Evolutionary conservation across 1,139 yeast species (phyloP), one percentile per base, ranked within the genome.

Genomic region (Entelexis sorbosivorans): DNA sequence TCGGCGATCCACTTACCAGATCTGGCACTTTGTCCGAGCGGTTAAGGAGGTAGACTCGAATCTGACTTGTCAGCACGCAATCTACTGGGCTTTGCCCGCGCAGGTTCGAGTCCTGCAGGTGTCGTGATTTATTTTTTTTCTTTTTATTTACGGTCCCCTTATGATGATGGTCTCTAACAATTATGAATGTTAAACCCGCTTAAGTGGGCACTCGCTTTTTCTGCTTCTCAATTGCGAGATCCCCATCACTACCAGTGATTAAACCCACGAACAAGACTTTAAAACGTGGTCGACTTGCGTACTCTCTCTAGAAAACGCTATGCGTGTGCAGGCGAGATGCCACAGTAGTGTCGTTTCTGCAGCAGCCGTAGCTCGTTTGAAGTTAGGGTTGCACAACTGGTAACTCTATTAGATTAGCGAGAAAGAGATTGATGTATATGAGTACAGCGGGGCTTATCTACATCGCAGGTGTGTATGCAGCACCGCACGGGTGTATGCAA

Each of bases 81-180:
- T 54, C 57, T 54, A 49, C 76, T 79, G 82, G 86, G 84, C 81
- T 76, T 73, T 74, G 77, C 84, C 86, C 84, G 85, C 86, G 84
- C 85, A 80, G 85, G 86, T 80, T 81, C 86, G 81, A 81, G 79
- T 80, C 86, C 85, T 79, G 85, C 84, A 75, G 82, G 79, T 79
- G 85, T 79, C 86, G 86, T 56, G 53, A 65, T 66, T 65, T 69
- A 53, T 58, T 33, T 26, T 40, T 26, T 2, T 8, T 17, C 13
- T 26, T 11, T 32, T 14, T 32, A 28, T 9, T 28, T 28, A 10
- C 4, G 7, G 31, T 28, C 31, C 10, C 33, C n/a, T 14, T 31
- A 11, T 31, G 6, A 31, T 22, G 24, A 22, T 4, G 24, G 6
- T 22, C 6, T 22, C 6, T 22, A 6, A 4, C 6, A 22, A 22